Conservation (phyloP, 2,329 filamentous ascomycete species). For the Lizonia empirigonia region DNA sequence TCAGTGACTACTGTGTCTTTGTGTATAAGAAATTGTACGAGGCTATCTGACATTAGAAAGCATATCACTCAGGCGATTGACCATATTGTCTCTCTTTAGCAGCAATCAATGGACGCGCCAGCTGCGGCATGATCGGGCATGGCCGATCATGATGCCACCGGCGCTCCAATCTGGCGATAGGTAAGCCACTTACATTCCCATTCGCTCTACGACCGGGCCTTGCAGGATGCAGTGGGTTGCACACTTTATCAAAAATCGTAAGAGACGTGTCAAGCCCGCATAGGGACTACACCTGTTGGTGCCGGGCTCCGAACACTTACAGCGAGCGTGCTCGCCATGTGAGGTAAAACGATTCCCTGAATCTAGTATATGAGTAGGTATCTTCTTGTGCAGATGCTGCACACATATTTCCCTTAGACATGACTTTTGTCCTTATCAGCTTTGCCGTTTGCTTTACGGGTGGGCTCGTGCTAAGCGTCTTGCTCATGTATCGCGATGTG, state of each 20-base stretch:
- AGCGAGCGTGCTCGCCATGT: background rate
- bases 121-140: no score
- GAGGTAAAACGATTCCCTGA: background rate
- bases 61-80: no score
- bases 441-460: conserved; percentile 12
- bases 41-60: no score
- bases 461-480: conserved; percentile 13
- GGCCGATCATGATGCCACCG: no score
- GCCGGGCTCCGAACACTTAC: background rate
- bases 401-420: background rate
- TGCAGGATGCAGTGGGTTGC: background rate
- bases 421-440: conserved; percentile 14
- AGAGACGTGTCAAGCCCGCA: background rate
- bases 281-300: background rate
- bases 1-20: no score
- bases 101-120: no score
- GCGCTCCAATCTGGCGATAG: no score
- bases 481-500: conserved; percentile 14
- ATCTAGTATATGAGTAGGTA: background rate
- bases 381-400: background rate
- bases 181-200: no score
- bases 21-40: no score
- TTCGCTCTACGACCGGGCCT: background rate
- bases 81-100: no score
- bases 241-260: background rate